A percentile compares a stretch with the other conserved stretches of the same genome.
These are phyloP conservation scores for Microbotryomycetes sp. DNA, from an alignment of 1,284 basidiomycete species.

Conservation along the genomic window DNA sequence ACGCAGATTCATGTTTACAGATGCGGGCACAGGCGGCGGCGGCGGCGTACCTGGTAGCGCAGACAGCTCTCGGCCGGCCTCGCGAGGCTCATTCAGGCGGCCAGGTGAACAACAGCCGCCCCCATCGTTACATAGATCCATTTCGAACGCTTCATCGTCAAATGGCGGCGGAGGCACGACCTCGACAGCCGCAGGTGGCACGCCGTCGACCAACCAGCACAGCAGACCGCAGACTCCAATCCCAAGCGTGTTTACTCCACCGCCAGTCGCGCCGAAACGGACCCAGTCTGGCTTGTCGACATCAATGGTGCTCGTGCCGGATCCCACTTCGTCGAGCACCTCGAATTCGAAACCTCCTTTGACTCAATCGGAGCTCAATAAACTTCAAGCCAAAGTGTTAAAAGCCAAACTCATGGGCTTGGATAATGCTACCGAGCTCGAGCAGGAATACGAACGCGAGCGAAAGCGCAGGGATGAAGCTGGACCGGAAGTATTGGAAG, in stretches of 20 bases:
- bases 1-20: slow-evolving; percentile 22
- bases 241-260: slow-evolving; percentile 77
- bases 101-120: slow-evolving; percentile 50
- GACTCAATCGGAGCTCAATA: slow-evolving; percentile 63
- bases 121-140: background rate
- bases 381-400: slow-evolving; percentile 84
- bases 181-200: background rate
- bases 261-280: slow-evolving; percentile 11
- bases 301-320: slow-evolving; percentile 28
- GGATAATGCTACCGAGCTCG: slow-evolving; percentile 60
- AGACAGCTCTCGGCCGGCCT: slow-evolving; percentile 46
- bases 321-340: slow-evolving; percentile 13
- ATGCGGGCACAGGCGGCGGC: slow-evolving; percentile 2
- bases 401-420: slow-evolving; percentile 74
- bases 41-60: slow-evolving; percentile 4
- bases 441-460: slow-evolving; percentile 71
- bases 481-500: background rate
- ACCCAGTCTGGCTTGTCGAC: slow-evolving; percentile 13
- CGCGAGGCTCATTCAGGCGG: slow-evolving; percentile 67
- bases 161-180: no score
- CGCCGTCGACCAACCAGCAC: background rate
- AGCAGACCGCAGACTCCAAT: slow-evolving; percentile 57
- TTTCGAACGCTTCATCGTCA: slow-evolving; percentile 1
- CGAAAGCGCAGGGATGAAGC: slow-evolving; percentile 45
- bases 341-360: slow-evolving; percentile 37